Percentiles rank a stretch among this genome's conserved stretches.
Evolutionary conservation across 108 stramenopile genomes (phyloP).

Genomic region (Nannochloropsis granulata): DNA sequence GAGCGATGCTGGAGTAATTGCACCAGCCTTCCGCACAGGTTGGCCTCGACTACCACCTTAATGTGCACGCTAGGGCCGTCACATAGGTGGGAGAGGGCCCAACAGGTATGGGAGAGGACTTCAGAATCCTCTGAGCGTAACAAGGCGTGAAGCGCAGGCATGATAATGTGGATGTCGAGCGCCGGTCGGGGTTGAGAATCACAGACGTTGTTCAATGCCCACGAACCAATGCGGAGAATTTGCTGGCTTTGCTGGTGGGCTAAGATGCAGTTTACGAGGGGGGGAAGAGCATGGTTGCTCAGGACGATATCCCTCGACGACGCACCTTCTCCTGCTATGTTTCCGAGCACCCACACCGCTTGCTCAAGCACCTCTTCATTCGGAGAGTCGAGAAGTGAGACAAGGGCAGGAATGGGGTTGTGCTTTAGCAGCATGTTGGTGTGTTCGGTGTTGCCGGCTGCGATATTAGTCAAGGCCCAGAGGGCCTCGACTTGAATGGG

Average conservation of each 20-base stretch:
- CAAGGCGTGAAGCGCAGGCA: slow-evolving; percentile 63
- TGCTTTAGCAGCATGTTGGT: slow-evolving; percentile 25
- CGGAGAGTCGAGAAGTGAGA: slow-evolving; percentile 16
- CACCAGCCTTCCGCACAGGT: slow-evolving; percentile 72
- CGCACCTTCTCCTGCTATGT: slow-evolving; percentile 30
- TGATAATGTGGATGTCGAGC: slow-evolving; percentile 55
- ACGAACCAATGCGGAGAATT: slow-evolving; percentile 25
- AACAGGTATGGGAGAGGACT: slow-evolving; percentile 79
- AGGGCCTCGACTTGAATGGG: slow-evolving; percentile 50
- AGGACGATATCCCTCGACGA: slow-evolving; percentile 21
- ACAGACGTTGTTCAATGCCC: slow-evolving; percentile 30
- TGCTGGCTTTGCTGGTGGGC: not conserved
- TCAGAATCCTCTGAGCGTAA: slow-evolving; percentile 64
- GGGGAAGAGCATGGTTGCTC: slow-evolving; percentile 9
- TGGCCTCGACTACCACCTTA: slow-evolving; percentile 61
- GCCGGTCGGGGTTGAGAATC: slow-evolving; percentile 41
- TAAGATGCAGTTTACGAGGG: slow-evolving; percentile 24
- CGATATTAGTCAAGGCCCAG: slow-evolving; percentile 32
- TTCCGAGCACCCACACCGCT: slow-evolving; percentile 36
- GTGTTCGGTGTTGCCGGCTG: slow-evolving; percentile 27
- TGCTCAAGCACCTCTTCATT: slow-evolving; percentile 35
- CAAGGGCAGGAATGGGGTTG: slow-evolving; percentile 20
- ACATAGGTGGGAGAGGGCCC: slow-evolving; percentile 80
- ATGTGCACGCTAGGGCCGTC: slow-evolving; percentile 83
- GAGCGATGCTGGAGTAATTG: slow-evolving; percentile 62